Evolutionary conservation across 805 yeast genomes (phyloP).

Genomic region (Saturnispora sekii): DNA sequence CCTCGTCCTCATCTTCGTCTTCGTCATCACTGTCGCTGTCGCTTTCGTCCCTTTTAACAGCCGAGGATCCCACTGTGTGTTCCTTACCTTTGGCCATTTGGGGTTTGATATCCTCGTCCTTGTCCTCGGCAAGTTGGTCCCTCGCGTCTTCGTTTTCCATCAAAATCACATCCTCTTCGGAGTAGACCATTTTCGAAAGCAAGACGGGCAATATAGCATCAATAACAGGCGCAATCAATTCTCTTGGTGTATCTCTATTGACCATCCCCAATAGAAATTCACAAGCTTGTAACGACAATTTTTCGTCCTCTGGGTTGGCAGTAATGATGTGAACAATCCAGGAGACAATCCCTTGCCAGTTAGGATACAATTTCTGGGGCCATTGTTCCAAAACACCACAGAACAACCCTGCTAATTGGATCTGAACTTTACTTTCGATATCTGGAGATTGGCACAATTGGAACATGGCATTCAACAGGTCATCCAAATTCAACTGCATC

Average conservation of each 20-base stretch:
- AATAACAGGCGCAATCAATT: conserved; percentile 48
- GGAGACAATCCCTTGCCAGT: conserved; percentile 75
- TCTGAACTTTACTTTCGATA: conserved; percentile 45
- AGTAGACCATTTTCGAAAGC: conserved; percentile 75
- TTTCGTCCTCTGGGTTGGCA: conserved; percentile 32
- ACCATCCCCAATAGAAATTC: conserved; percentile 77
- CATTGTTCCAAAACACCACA: conserved; percentile 59
- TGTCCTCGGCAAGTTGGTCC: conserved; percentile 75
- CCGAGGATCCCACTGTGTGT: conserved; percentile 18
- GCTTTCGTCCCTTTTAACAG: conserved; percentile 14
- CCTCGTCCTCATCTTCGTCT: conserved; percentile 67
- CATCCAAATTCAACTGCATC: conserved; percentile 55
- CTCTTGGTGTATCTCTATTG: conserved; percentile 49
- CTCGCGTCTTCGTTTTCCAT: conserved; percentile 57
- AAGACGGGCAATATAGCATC: conserved; percentile 64
- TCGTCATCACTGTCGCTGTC: conserved; percentile 35
- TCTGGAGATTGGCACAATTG: conserved; percentile 50
- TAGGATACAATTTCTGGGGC: conserved; percentile 73
- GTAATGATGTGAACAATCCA: conserved; percentile 75
- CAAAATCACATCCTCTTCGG: conserved; percentile 66
- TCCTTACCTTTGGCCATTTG: conserved; percentile 59
- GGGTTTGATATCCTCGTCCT: conserved; percentile 82
- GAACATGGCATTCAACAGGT: conserved; percentile 55
- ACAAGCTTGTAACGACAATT: conserved; percentile 84
- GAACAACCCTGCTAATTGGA: conserved; percentile 71